Percentiles rank a stretch among this genome's conserved stretches.
Evolutionary conservation across 345 rosid genomes (phyloP).

Genomic region (Mercurialis annua): DNA sequence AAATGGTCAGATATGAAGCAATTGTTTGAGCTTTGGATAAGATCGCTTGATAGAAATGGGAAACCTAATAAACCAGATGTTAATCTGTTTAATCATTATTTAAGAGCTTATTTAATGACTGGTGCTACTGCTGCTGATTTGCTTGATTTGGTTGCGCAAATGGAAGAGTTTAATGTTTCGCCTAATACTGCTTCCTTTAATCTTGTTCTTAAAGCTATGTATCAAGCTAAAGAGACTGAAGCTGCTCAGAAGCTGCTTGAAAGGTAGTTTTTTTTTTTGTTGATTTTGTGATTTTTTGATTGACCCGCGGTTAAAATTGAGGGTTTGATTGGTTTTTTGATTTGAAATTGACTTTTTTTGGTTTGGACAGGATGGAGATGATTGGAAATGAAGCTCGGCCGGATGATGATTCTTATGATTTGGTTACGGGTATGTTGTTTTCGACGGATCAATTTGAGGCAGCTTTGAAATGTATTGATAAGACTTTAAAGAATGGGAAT

Average conservation of each 20-base stretch:
- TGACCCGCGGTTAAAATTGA: not conserved
- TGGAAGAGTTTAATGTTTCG: conserved; percentile 56
- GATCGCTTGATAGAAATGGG: conserved; percentile 68
- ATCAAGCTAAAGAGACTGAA: conserved; percentile 48
- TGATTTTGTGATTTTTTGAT: conserved; percentile 5
- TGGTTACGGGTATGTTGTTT: conserved; percentile 66
- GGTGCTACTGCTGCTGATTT: conserved; percentile 52
- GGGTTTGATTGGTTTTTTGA: not conserved
- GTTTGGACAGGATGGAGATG: conserved; percentile 72
- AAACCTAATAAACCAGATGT: conserved; percentile 84
- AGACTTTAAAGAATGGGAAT: conserved; percentile 54
- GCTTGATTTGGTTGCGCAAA: conserved; percentile 65
- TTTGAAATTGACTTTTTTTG: conserved; percentile 2
- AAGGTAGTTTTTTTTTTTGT: conserved; percentile 32
- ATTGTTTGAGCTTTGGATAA: conserved; percentile 77
- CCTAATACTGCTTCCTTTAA: conserved; percentile 84
- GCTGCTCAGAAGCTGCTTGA: conserved; percentile 77
- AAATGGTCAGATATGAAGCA: conserved; percentile 75
- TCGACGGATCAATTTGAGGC: conserved; percentile 41
- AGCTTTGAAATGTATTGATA: conserved; percentile 64
- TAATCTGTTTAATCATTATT: conserved; percentile 65
- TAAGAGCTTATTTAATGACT: conserved; percentile 75
- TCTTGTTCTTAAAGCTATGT: conserved; percentile 79
- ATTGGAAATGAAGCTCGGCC: conserved; percentile 70
- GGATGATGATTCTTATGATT: conserved; percentile 72